Evolutionary conservation across 495 filamentous ascomycete genomes (phyloP).

Genomic region (Penicillium pancosmium): DNA sequence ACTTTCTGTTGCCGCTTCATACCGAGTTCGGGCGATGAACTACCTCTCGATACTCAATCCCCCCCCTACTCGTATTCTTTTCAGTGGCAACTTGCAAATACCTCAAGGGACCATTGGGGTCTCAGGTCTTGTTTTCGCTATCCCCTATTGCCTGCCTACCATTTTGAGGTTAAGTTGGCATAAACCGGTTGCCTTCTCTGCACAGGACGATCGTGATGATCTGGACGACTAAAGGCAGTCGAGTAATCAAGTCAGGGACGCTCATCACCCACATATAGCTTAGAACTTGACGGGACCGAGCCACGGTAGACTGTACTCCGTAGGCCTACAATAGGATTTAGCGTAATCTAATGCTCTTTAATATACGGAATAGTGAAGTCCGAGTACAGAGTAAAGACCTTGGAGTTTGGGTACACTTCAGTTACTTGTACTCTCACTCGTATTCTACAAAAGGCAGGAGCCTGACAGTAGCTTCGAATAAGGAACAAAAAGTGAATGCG

Average conservation of each 20-base stretch:
- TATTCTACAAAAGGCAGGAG: background rate
- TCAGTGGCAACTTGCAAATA: background rate
- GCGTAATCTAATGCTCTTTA: background rate
- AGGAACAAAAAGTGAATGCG: background rate
- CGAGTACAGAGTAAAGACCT: no score
- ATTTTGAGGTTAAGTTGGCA: background rate
- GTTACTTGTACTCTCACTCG: background rate
- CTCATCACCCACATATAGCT: background rate
- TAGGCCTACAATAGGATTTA: background rate
- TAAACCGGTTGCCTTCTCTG: slow-evolving; percentile 3
- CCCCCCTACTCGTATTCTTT: no score
- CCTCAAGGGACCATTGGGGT: background rate
- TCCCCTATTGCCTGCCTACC: background rate
- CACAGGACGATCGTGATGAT: background rate
- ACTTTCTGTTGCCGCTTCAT: background rate
- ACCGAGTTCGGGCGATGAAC: no score
- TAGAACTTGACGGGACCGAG: no score
- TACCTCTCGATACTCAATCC: no score
- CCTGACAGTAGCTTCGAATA: background rate
- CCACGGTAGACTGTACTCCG: no score
- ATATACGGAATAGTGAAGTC: background rate
- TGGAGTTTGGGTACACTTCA: no score
- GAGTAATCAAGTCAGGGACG: background rate
- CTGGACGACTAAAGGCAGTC: background rate
- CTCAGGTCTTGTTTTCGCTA: background rate